phyloP scores from a whole-genome alignment of 257 asterid genomes.

The Cruciata laevipes region DNA sequence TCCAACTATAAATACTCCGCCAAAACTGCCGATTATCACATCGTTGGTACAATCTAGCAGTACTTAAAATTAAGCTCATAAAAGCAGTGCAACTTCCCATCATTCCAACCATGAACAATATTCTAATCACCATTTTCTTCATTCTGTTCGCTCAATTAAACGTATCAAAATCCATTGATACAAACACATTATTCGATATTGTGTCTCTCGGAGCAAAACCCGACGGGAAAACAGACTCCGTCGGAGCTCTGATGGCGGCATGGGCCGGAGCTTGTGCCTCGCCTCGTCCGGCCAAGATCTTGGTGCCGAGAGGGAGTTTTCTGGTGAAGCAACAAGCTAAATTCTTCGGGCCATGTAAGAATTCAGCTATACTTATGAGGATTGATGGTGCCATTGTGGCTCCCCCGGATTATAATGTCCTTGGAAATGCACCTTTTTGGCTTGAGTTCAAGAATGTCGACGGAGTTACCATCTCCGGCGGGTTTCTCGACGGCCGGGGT shows the following conservation, averaged over 20 bases:
- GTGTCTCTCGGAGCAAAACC: conserved; percentile 40
- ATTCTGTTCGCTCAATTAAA: conserved; percentile 3
- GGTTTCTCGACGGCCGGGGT: conserved; percentile 56
- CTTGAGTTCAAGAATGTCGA: conserved; percentile 32
- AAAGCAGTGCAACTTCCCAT: conserved; percentile 16
- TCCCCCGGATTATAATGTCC: conserved; percentile 35
- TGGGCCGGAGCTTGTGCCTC: conserved; percentile 58
- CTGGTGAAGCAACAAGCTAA: conserved; percentile 17
- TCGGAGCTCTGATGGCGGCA: conserved; percentile 31
- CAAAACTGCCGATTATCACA: conserved; percentile 20
- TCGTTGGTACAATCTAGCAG: background rate
- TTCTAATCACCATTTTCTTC: conserved; percentile 20
- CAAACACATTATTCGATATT: conserved; percentile 22
- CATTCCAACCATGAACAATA: background rate
- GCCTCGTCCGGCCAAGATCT: conserved; percentile 28
- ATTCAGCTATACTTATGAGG: conserved; percentile 24
- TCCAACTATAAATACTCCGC: conserved; percentile 29
- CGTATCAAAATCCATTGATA: conserved; percentile 14
- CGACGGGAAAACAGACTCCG: conserved; percentile 39
- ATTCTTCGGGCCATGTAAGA: conserved; percentile 46
- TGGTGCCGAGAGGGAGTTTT: conserved; percentile 49
- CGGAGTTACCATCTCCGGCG: conserved; percentile 44
- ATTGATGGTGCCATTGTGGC: conserved; percentile 48
- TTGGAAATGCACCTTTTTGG: conserved; percentile 34
- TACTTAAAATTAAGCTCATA: background rate